Conservation (phyloP, 495 filamentous ascomycete species). For the Pseudoneurospora amorphoporcata region DNA sequence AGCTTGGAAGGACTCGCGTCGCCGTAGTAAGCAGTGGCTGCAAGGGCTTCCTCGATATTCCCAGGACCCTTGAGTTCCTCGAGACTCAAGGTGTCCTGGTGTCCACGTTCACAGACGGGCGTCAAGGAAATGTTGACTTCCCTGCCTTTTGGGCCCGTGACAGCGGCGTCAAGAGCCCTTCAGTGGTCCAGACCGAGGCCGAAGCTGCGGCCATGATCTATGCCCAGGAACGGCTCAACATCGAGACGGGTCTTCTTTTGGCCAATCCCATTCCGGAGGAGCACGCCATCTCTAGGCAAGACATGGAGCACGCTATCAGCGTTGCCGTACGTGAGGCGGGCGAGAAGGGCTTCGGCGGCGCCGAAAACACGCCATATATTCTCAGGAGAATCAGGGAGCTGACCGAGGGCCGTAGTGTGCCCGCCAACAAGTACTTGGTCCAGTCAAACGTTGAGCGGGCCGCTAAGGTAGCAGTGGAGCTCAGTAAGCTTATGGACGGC, state of each 20-base stretch:
- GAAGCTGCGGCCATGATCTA: slow-evolving; percentile 78
- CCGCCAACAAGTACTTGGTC: slow-evolving; percentile 68
- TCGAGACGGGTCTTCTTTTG: slow-evolving; percentile 69
- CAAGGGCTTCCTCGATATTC: slow-evolving; percentile 92
- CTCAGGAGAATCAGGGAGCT: slow-evolving; percentile 71
- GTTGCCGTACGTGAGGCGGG: slow-evolving; percentile 64
- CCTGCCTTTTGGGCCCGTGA: slow-evolving; percentile 86
- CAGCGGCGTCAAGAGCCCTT: slow-evolving; percentile 70
- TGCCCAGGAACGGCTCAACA: slow-evolving; percentile 46
- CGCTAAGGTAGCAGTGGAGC: slow-evolving; percentile 66
- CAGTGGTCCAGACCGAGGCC: slow-evolving; percentile 56
- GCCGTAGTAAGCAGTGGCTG: slow-evolving; percentile 83
- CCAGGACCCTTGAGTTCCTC: slow-evolving; percentile 81
- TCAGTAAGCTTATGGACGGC: slow-evolving; percentile 45
- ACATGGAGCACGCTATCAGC: slow-evolving; percentile 66
- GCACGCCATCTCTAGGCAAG: slow-evolving; percentile 53
- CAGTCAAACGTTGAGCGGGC: slow-evolving; percentile 71
- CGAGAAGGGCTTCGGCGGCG: slow-evolving; percentile 57
- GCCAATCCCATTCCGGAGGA: slow-evolving; percentile 77
- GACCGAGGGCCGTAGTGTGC: slow-evolving; percentile 59
- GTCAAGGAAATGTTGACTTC: slow-evolving; percentile 56
- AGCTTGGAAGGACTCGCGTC: slow-evolving; percentile 84
- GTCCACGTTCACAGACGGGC: slow-evolving; percentile 77
- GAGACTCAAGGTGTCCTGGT: slow-evolving; percentile 88
- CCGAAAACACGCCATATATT: slow-evolving; percentile 82